Evolutionary conservation across 306 rosid species (phyloP).

Genomic region (Erythrophleum fordii): DNA sequence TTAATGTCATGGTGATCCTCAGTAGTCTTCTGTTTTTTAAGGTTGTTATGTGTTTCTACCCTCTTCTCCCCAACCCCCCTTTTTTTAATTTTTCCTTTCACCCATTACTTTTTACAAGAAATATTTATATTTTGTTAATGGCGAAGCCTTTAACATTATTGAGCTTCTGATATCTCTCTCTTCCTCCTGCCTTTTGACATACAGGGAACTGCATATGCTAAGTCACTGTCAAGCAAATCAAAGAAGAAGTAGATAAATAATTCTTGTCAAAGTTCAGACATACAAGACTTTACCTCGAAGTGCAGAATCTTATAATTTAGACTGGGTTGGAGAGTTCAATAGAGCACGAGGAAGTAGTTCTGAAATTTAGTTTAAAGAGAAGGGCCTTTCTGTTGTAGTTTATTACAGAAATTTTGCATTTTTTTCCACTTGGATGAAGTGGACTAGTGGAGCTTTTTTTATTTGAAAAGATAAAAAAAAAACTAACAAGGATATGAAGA

Average conservation of each 20-base stretch:
- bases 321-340: slow-evolving; percentile 55
- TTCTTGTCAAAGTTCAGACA: slow-evolving; percentile 46
- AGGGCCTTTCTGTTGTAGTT: slow-evolving; percentile 64
- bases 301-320: slow-evolving; percentile 55
- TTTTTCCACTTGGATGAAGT: slow-evolving; percentile 41
- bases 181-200: slow-evolving; percentile 35
- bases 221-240: slow-evolving; percentile 64
- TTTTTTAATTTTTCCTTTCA: not conserved
- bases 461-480: not conserved
- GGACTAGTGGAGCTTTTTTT: slow-evolving; percentile 34
- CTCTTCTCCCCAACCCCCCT: not conserved
- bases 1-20: slow-evolving; percentile 6
- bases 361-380: slow-evolving; percentile 52
- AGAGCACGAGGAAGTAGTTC: slow-evolving; percentile 55
- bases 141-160: slow-evolving; percentile 10
- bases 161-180: slow-evolving; percentile 28
- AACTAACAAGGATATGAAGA: slow-evolving; percentile 33
- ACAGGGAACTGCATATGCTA: slow-evolving; percentile 92
- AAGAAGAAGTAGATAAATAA: slow-evolving; percentile 70
- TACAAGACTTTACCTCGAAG: slow-evolving; percentile 51
- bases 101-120: not conserved
- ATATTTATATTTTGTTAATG: not conserved
- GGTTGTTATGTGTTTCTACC: not conserved
- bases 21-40: not conserved
- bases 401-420: slow-evolving; percentile 36